A percentile compares a stretch with the other conserved stretches of the same genome.
phyloP scores from a whole-genome alignment of 1,284 basidiomycete genomes.

The Ceratobasidium sp. region DNA sequence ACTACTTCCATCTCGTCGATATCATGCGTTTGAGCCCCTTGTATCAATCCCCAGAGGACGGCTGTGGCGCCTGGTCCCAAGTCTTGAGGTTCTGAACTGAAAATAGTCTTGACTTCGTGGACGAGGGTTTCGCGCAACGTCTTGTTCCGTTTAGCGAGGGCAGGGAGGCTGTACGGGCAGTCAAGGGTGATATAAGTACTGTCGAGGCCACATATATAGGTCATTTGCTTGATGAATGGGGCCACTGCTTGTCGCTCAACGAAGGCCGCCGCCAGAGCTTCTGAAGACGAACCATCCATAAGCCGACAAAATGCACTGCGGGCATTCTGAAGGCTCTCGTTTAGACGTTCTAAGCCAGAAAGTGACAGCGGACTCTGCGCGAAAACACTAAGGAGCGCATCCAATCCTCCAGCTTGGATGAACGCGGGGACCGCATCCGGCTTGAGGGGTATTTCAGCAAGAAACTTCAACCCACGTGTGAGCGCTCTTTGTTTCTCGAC shows the following conservation, averaged over 20 bases:
- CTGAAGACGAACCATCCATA: constrained; percentile 1
- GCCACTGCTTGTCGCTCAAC: constrained; percentile 13
- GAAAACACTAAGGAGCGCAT: constrained; percentile 19
- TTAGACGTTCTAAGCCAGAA: neutral
- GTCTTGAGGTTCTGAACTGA: constrained; percentile 1
- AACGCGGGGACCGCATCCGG: constrained; percentile 12
- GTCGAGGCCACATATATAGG: constrained; percentile 26
- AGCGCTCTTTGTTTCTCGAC: constrained; percentile 7
- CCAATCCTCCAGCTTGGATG: constrained; percentile 27
- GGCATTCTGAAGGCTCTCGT: constrained; percentile 19
- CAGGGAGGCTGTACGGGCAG: neutral
- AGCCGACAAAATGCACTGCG: constrained; percentile 1
- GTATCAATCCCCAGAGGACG: neutral
- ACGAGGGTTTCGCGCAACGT: neutral
- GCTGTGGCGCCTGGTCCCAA: constrained; percentile 21
- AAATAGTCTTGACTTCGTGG: neutral
- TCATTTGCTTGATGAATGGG: constrained; percentile 12
- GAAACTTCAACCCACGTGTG: neutral
- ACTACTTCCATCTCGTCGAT: constrained; percentile 2
- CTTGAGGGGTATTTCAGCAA: constrained; percentile 6
- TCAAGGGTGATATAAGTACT: neutral
- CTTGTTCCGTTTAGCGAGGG: constrained; percentile 2
- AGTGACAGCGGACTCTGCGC: constrained; percentile 3
- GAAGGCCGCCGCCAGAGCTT: constrained; percentile 8
- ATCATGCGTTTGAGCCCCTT: neutral